Conservation (phyloP, 1,284 basidiomycete species). For the Paramarasmius palmivorus region DNA sequence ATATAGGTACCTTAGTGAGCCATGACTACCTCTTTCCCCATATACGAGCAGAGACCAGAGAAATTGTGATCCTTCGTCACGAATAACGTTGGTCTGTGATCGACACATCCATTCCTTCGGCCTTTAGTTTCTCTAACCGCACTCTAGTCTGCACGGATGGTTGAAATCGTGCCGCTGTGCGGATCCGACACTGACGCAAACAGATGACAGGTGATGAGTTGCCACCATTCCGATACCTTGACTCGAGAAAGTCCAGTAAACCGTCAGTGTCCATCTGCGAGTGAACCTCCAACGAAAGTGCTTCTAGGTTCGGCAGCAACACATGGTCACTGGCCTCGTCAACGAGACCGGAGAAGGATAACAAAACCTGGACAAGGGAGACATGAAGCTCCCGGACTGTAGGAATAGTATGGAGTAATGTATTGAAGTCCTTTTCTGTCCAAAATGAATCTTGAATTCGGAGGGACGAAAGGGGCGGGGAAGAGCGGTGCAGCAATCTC, state of each 20-base stretch:
- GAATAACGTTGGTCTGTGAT: conserved; percentile 1
- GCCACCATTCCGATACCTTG: not conserved
- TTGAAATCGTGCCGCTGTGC: conserved; percentile 1
- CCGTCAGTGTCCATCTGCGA: not conserved
- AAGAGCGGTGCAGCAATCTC: not conserved
- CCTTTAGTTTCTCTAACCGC: not conserved
- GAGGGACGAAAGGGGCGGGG: not conserved
- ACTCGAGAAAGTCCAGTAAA: not conserved
- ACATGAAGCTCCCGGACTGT: not conserved
- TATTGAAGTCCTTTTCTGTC: not conserved
- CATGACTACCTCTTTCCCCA: too few species aligned
- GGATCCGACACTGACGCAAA: not conserved
- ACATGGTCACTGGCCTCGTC: too few species aligned
- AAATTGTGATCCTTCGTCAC: not conserved
- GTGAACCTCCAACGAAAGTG: conserved; percentile 1
- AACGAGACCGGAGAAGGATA: not conserved
- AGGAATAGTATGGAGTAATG: not conserved
- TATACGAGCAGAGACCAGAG: too few species aligned
- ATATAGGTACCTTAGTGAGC: too few species aligned
- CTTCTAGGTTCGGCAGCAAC: not conserved
- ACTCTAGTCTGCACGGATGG: not conserved
- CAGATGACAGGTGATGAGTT: not conserved
- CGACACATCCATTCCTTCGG: conserved; percentile 3
- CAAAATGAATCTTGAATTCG: not conserved
- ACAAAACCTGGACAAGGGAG: not conserved